Evolutionary conservation across 2,329 filamentous ascomycete genomes (phyloP).

Genomic region (Aspergillus ochraceoroseus): DNA sequence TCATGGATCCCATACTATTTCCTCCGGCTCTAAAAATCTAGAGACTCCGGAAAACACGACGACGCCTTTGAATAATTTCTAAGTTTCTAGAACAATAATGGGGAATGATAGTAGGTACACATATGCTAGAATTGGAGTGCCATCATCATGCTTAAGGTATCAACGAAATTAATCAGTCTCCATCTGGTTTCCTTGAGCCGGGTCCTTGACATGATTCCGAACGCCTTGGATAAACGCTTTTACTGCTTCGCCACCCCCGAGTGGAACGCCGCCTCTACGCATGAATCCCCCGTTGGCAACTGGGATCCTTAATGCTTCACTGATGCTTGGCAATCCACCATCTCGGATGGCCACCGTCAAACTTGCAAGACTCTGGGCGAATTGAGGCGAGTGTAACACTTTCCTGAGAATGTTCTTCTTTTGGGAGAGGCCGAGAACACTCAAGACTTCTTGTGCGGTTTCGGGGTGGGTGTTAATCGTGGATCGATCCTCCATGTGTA

Average conservation of each 20-base stretch:
- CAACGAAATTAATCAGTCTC: slow-evolving; percentile 37
- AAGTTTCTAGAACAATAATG: slow-evolving; percentile 4
- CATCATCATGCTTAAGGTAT: neutral
- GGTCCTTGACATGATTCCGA: slow-evolving; percentile 67
- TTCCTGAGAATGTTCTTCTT: slow-evolving; percentile 77
- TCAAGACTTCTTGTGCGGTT: slow-evolving; percentile 66
- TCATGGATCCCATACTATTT: too few species aligned
- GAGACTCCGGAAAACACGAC: slow-evolving; percentile 2
- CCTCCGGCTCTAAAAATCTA: too few species aligned
- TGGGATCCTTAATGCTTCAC: slow-evolving; percentile 74
- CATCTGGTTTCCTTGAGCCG: slow-evolving; percentile 39
- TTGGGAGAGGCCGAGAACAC: slow-evolving; percentile 65
- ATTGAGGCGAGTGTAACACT: slow-evolving; percentile 84
- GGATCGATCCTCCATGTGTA: slow-evolving; percentile 58
- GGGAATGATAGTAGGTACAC: slow-evolving; percentile 17
- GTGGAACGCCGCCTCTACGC: slow-evolving; percentile 69
- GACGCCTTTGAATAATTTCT: neutral
- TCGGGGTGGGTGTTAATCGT: slow-evolving; percentile 64
- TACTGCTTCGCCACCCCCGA: slow-evolving; percentile 83
- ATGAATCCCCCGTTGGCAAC: slow-evolving; percentile 82
- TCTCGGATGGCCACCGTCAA: slow-evolving; percentile 84
- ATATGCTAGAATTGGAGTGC: slow-evolving; percentile 7
- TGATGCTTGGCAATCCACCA: slow-evolving; percentile 82
- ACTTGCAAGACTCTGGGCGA: slow-evolving; percentile 77
- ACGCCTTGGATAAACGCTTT: slow-evolving; percentile 88